These are phyloP conservation scores for Penicillium janthinellum DNA, from an alignment of 2,329 filamentous ascomycete species.

Conservation along the genomic window DNA sequence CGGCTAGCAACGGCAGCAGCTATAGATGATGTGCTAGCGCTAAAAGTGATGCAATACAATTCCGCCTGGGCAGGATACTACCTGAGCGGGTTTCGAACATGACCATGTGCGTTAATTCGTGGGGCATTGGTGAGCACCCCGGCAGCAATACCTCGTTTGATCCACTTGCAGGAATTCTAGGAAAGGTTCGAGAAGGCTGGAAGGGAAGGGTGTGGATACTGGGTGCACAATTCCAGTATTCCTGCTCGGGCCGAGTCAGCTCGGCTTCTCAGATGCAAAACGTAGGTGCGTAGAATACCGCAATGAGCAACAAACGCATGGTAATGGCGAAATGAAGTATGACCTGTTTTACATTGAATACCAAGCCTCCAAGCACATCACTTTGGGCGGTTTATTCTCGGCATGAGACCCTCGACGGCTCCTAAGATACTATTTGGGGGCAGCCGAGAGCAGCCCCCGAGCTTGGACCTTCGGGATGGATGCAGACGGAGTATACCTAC, in stretches of 20 bases:
- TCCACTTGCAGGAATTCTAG: not conserved
- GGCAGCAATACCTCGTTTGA: not conserved
- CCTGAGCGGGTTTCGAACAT: conserved; percentile 1
- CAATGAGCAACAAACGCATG: not conserved
- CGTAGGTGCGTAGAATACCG: not conserved
- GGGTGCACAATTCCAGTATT: not conserved
- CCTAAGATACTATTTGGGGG: not conserved
- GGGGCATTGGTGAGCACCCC: not conserved
- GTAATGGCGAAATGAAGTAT: not conserved
- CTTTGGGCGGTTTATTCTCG: not conserved
- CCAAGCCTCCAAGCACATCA: too few species aligned
- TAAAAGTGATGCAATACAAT: conserved; percentile 35
- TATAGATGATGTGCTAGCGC: conserved; percentile 33
- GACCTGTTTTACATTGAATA: too few species aligned
- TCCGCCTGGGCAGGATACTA: conserved; percentile 17
- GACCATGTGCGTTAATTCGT: not conserved
- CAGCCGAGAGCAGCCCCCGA: not conserved
- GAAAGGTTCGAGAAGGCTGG: not conserved
- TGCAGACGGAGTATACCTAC: not conserved
- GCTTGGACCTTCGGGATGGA: not conserved
- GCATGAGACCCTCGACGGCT: not conserved
- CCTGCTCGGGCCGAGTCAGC: not conserved
- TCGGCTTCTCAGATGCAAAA: not conserved
- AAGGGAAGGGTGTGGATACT: not conserved
- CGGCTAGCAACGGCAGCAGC: conserved; percentile 16